These are phyloP conservation scores for Penicillium turbatum DNA, from an alignment of 495 filamentous ascomycete species.

Conservation along the genomic window DNA sequence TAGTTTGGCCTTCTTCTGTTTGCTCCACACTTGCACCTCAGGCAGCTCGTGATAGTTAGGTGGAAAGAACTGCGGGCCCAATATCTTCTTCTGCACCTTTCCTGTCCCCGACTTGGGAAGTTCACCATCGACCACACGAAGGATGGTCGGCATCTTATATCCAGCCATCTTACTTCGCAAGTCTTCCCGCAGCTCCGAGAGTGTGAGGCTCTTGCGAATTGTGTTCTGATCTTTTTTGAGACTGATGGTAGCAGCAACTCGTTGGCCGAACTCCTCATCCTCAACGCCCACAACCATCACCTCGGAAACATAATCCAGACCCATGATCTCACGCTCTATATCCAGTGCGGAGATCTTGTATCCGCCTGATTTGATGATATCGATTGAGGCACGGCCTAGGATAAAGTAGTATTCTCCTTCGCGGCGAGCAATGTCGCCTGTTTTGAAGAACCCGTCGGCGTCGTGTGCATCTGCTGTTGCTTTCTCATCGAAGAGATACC, in stretches of 20 bases:
- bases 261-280: conserved; percentile 45
- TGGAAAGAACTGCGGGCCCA: conserved; percentile 45
- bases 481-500: conserved; percentile 41
- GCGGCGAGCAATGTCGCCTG: conserved; percentile 46
- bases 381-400: conserved; percentile 42
- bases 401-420: conserved; percentile 47
- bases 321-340: conserved; percentile 41
- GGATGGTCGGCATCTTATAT: conserved; percentile 48
- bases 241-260: conserved; percentile 47
- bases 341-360: conserved; percentile 47
- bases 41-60: conserved; percentile 25
- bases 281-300: conserved; percentile 45
- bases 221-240: conserved; percentile 24
- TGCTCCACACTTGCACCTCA: conserved; percentile 43
- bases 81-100: conserved; percentile 49
- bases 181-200: conserved; percentile 37
- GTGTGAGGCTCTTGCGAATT: conserved; percentile 22
- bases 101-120: conserved; percentile 47
- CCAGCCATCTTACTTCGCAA: conserved; percentile 35
- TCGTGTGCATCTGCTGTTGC: conserved; percentile 34
- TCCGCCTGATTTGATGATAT: conserved; percentile 45
- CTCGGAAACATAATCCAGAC: conserved; percentile 36
- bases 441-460: conserved; percentile 43
- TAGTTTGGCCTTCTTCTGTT: conserved; percentile 10
- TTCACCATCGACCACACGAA: conserved; percentile 41